Evolutionary conservation across 176 grass and related monocot genomes (phyloP), one percentile per base, ranked within the genome.

Genomic region (Aegilops bicornis): DNA sequence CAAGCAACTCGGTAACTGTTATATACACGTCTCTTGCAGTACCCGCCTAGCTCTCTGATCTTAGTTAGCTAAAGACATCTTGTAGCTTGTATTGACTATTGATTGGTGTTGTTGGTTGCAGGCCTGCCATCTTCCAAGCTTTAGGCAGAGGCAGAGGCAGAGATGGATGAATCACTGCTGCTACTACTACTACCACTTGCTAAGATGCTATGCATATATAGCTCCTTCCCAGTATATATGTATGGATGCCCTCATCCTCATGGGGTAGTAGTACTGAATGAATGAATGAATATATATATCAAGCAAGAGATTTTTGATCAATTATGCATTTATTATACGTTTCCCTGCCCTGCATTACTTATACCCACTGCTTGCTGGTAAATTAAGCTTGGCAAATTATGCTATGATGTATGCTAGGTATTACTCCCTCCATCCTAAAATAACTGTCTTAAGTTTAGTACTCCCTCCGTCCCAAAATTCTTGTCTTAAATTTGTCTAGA

Each of bases 111-210:
- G 25, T 42, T 68, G 50, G 14, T 79, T 90, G 74, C 75, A 95
- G 91, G 91, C 10, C 79, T 95, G 70, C 84, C 91, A 64, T 87
- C 89, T 48, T 74, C 91, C 60, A 95, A 93, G 84, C 91, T 95
- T 76, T 95, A 92, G 79, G 67, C 35, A 15, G 19, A 4, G 67
- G 23, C 4, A 33, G 9, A 23, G 68, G 23, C 4, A 33, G 9
- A 23, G 35, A n/a, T 13, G 17, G 7, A 22, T 70, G 19, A 39
- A 40, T n/a, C 20, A 24, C 36, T 73, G 20, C 69, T 36, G 22
- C 69, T 39, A 6, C 13, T 64, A 50, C 45, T 4, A 47, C 47
- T 47, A 48, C 45, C 30, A 0, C 63, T 61, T 62, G 59, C 59
- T 62, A 10, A 23, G 20, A 37, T 73, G 36, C 10, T 73, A 43